These are phyloP conservation scores for Apophysomyces variabilis DNA, from an alignment of 371 early-diverging fungal genomes.

Conservation along the genomic window DNA sequence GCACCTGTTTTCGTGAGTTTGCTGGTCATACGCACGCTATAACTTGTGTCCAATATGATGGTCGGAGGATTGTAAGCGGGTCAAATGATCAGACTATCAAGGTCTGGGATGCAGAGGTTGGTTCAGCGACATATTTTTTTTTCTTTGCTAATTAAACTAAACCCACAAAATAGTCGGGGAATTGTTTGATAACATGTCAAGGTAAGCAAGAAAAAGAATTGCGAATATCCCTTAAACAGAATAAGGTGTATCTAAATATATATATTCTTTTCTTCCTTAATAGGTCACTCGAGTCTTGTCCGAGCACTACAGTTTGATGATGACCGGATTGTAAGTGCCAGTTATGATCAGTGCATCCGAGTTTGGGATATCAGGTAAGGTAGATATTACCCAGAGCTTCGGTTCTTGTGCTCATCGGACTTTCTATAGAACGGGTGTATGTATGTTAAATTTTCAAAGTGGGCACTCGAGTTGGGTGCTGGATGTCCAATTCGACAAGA, in stretches of 20 bases:
- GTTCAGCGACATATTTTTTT: background rate
- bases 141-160: background rate
- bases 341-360: constrained; percentile 96
- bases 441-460: constrained; percentile 65
- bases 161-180: constrained; percentile 64
- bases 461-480: constrained; percentile 94
- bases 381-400: background rate
- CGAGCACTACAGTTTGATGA: constrained; percentile 83
- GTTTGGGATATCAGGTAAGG: constrained; percentile 80
- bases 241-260: background rate
- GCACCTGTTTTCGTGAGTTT: constrained; percentile 69
- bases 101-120: constrained; percentile 85
- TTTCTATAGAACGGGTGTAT: constrained; percentile 35
- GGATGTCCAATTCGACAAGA: constrained; percentile 87
- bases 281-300: constrained; percentile 90
- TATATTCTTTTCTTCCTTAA: constrained; percentile 8
- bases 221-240: no score
- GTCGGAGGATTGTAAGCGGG: constrained; percentile 88
- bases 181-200: constrained; percentile 62
- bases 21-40: constrained; percentile 83
- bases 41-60: constrained; percentile 94
- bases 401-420: constrained; percentile 4
- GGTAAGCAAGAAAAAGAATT: constrained; percentile 19
- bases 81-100: constrained; percentile 94
- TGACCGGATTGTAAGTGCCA: constrained; percentile 52